These are phyloP conservation scores for Wickerhamomyces hampshirensis DNA, from an alignment of 805 yeast genomes.

Conservation along the genomic window DNA sequence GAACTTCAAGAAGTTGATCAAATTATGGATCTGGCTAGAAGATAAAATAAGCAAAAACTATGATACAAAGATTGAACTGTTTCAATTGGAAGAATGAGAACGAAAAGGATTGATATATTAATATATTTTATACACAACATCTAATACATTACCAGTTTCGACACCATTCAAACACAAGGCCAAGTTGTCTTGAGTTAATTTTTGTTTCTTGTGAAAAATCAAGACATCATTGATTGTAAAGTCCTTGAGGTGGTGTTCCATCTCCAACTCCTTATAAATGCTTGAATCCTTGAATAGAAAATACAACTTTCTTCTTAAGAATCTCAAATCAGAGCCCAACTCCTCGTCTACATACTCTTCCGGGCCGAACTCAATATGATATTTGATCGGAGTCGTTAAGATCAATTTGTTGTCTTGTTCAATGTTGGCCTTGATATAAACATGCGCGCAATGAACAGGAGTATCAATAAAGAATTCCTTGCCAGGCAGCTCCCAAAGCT, in stretches of 20 bases:
- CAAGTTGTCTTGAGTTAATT: slow-evolving; percentile 34
- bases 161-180: slow-evolving; percentile 48
- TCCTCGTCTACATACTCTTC: slow-evolving; percentile 61
- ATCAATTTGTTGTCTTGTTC: slow-evolving; percentile 9
- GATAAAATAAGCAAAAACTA: slow-evolving; percentile 27
- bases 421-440: slow-evolving; percentile 33
- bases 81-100: slow-evolving; percentile 22
- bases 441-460: slow-evolving; percentile 77
- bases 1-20: slow-evolving; percentile 48
- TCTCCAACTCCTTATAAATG: slow-evolving; percentile 25
- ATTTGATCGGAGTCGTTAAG: slow-evolving; percentile 38
- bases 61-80: slow-evolving; percentile 5
- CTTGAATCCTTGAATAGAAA: slow-evolving; percentile 46
- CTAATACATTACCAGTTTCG: slow-evolving; percentile 46
- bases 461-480: slow-evolving; percentile 63
- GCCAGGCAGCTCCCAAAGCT: slow-evolving; percentile 46
- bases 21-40: slow-evolving; percentile 64
- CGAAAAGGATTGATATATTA: not conserved
- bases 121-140: slow-evolving; percentile 22
- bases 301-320: slow-evolving; percentile 54
- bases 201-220: slow-evolving; percentile 29
- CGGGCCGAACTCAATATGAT: slow-evolving; percentile 76
- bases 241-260: no score
- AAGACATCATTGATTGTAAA: slow-evolving; percentile 30
- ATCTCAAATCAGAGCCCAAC: slow-evolving; percentile 62